Base-by-base conservation (phyloP, 495 filamentous ascomycete species). In the Talaromyces liani region DNA sequence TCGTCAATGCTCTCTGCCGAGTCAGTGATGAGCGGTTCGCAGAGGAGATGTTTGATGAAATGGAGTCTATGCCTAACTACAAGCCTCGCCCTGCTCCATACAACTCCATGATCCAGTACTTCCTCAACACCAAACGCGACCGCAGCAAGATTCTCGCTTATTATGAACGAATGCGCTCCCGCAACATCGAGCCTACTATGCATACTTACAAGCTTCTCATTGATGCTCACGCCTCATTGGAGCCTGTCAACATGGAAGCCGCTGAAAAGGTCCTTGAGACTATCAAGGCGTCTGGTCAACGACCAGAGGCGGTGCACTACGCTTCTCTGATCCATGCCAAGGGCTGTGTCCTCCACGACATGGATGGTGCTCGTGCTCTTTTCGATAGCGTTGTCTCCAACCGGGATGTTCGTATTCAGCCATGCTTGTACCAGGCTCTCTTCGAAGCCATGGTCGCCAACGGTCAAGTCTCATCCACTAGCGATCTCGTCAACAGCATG, bases 71-170 rank as follows among this genome's bases (percentile, higher is more conserved):
- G 90, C 90, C 92, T 45, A 98, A 98, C 79, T 98, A 98, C 86
- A 97, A 98, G 80, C 91, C 94, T 47, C 86, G 94, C 6, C 91
- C 95, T 3, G 94, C 94, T 9, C 94, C 94, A 4, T 98, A 98
- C 82, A 97, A 98, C 79, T 93, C 90, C 71, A 87, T 98, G 85
- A 98, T 98, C 84, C 94, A 98, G 75, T 98, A 96, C 81, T 98
- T 98, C 85, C 84, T 97, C 64, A 93, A 88, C 69, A 97, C 95
- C 29, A 97, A 98, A 83, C 88, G 92, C 18, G 95, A 98, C 73
- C 90, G 92, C 74, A 74, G 78, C 74, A 97, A 98, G 82, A 93
- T 96, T 12, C 85, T 98, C n/a, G 84, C 88, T 24, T 98, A 97
- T 81, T 97, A 93, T 73, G 89, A 95, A 69, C 90, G 93, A 66